Conservation (phyloP, 2,329 filamentous ascomycete species). For the Diaporthe vaccinii region DNA sequence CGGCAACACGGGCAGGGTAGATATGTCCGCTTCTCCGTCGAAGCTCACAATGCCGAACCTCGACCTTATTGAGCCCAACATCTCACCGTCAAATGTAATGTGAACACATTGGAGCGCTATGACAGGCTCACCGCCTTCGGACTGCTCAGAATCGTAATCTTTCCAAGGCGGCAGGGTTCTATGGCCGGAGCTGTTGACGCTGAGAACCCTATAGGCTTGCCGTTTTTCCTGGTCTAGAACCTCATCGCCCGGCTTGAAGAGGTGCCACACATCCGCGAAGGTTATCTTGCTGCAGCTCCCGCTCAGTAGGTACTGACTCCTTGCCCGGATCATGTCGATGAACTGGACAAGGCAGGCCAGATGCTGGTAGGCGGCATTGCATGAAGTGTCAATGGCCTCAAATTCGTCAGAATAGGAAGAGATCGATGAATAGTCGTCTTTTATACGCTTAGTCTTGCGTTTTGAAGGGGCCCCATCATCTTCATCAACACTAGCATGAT, state of each 20-base stretch:
- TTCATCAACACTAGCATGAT: too few relatives aligned
- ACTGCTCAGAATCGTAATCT: neutral
- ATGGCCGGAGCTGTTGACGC: constrained; percentile 37
- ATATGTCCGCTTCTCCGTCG: constrained; percentile 46
- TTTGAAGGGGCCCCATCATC: neutral
- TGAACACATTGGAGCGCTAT: constrained; percentile 41
- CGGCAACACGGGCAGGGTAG: constrained; percentile 41
- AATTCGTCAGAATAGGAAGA: neutral
- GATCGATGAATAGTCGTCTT: neutral
- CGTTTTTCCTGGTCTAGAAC: constrained; percentile 40
- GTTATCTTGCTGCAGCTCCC: constrained; percentile 36
- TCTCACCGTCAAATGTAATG: constrained; percentile 50
- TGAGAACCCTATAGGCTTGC: constrained; percentile 47
- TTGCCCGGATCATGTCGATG: constrained; percentile 39
- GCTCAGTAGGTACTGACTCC: constrained; percentile 39
- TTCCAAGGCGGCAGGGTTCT: constrained; percentile 8
- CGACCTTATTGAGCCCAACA: constrained; percentile 46
- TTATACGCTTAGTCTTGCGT: too few relatives aligned
- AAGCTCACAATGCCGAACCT: constrained; percentile 45
- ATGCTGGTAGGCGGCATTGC: constrained; percentile 18
- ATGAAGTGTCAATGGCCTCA: neutral
- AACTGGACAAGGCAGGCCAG: constrained; percentile 42
- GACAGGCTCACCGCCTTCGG: neutral
- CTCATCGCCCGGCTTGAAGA: constrained; percentile 47
- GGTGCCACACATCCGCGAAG: constrained; percentile 48